Percentiles rank a stretch among this genome's conserved stretches.
Conservation (phyloP, 1,284 basidiomycete genomes). For the Tylopilus sp. region DNA sequence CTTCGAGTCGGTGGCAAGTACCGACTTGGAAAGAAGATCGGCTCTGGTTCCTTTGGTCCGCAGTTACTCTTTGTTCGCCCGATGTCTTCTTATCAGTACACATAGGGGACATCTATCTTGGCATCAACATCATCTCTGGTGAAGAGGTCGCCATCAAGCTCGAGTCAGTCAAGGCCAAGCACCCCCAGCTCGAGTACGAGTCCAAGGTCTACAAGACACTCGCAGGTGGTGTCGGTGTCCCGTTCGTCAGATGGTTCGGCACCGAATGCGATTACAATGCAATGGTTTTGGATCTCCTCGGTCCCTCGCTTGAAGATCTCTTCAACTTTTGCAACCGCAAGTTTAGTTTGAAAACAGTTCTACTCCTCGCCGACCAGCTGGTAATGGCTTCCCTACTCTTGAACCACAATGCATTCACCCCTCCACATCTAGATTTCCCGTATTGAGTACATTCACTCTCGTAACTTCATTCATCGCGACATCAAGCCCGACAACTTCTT, state of each 20-base stretch:
- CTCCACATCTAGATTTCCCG: slow-evolving; percentile 76
- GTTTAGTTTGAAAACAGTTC: slow-evolving; percentile 95
- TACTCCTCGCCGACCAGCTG: slow-evolving; percentile 95
- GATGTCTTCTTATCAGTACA: neutral
- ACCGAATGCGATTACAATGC: slow-evolving; percentile 99
- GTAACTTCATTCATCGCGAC: slow-evolving; percentile 99
- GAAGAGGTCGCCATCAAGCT: slow-evolving; percentile 99
- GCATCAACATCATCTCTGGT: slow-evolving; percentile 99
- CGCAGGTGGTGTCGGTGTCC: slow-evolving; percentile 96
- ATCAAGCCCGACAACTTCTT: slow-evolving; percentile 99
- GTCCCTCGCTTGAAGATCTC: slow-evolving; percentile 95
- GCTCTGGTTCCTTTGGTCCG: slow-evolving; percentile 96
- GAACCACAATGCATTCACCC: neutral
- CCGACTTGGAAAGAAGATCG: slow-evolving; percentile 99
- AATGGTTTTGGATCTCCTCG: slow-evolving; percentile 98
- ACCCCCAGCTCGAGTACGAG: slow-evolving; percentile 99
- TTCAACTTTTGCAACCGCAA: slow-evolving; percentile 99
- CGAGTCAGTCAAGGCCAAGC: slow-evolving; percentile 99
- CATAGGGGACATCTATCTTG: slow-evolving; percentile 96
- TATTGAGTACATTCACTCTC: slow-evolving; percentile 98
- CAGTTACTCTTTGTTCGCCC: slow-evolving; percentile 12
- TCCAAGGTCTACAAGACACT: slow-evolving; percentile 97
- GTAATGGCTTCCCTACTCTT: slow-evolving; percentile 44
- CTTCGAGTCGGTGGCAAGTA: slow-evolving; percentile 98
- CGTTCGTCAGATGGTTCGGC: slow-evolving; percentile 97